Percentiles rank a stretch among this genome's conserved stretches.
Conservation (phyloP, 2,329 filamentous ascomycete genomes). For the Ascochyta pisi region DNA sequence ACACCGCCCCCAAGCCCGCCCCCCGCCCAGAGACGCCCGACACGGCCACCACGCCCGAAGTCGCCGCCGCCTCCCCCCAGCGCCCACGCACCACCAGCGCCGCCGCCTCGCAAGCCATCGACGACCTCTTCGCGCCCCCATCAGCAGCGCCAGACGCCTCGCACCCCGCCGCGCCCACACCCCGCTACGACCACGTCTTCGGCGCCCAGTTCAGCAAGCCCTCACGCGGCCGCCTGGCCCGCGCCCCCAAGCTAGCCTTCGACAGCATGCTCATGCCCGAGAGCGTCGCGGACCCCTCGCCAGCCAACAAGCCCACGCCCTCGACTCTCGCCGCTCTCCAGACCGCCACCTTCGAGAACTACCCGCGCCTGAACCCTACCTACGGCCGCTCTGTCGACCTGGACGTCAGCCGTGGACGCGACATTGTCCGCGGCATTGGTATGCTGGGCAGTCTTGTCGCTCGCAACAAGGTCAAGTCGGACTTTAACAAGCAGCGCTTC, state of each 20-base stretch:
- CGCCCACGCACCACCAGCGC: slow-evolving; percentile 10
- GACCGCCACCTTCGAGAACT: slow-evolving; percentile 31
- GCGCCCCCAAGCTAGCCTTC: slow-evolving; percentile 20
- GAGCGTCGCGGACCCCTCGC: slow-evolving; percentile 20
- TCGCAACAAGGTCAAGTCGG: slow-evolving; percentile 65
- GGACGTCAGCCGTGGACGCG: slow-evolving; percentile 43
- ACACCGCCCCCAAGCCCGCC: slow-evolving; percentile 9
- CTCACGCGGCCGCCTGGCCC: slow-evolving; percentile 2
- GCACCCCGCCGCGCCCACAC: slow-evolving; percentile 1
- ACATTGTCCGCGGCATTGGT: slow-evolving; percentile 57
- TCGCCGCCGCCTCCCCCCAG: slow-evolving; percentile 1
- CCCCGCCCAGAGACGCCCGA: slow-evolving; percentile 19
- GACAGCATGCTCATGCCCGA: slow-evolving; percentile 28
- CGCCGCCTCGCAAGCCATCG: slow-evolving; percentile 28
- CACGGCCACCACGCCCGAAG: slow-evolving; percentile 1
- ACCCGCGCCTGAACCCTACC: slow-evolving; percentile 47
- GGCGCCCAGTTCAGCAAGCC: slow-evolving; percentile 27
- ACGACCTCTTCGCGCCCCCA: slow-evolving; percentile 31
- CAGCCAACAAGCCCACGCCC: slow-evolving; percentile 27
- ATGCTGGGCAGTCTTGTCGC: slow-evolving; percentile 51
- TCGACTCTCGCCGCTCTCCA: slow-evolving; percentile 24
- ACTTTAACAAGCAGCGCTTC: slow-evolving; percentile 67
- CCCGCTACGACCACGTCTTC: slow-evolving; percentile 20
- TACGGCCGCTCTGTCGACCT: slow-evolving; percentile 53
- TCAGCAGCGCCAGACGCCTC: slow-evolving; percentile 9